A percentile compares a stretch with the other conserved stretches of the same genome.
Conservation (phyloP, 352 stramenopile species). For the Globisporangium polare region DNA sequence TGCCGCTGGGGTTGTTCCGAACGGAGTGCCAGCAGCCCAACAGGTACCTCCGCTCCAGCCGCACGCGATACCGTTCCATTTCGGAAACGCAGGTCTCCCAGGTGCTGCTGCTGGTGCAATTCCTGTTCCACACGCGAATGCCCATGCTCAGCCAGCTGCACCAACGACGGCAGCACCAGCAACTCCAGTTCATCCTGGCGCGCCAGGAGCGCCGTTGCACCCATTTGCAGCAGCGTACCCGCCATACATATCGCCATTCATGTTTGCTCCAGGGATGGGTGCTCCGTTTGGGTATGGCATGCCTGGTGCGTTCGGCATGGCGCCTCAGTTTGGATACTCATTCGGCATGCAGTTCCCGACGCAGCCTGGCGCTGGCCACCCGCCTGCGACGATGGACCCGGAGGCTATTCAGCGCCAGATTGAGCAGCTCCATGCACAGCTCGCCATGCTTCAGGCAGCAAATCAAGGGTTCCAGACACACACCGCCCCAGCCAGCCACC, state of each 20-base stretch:
- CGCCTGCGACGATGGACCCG: constrained; percentile 31
- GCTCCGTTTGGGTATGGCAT: constrained; percentile 53
- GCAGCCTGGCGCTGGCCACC: constrained; percentile 18
- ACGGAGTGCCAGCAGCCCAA: constrained; percentile 2
- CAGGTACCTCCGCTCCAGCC: constrained; percentile 10
- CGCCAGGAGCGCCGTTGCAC: constrained; percentile 11
- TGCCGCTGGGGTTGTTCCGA: constrained; percentile 15
- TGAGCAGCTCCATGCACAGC: constrained; percentile 42
- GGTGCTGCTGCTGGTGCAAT: constrained; percentile 5
- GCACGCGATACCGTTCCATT: constrained; percentile 17
- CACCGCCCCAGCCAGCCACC: constrained; percentile 11
- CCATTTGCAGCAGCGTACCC: constrained; percentile 41
- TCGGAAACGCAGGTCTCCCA: constrained; percentile 21
- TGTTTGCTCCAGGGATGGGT: constrained; percentile 47
- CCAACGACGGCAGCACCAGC: constrained; percentile 10
- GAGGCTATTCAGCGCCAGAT: constrained; percentile 52
- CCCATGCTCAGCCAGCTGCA: constrained; percentile 9
- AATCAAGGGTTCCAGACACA: constrained; percentile 8
- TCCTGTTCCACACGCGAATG: constrained; percentile 6
- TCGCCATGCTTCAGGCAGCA: constrained; percentile 41
- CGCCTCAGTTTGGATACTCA: constrained; percentile 36
- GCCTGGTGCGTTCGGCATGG: constrained; percentile 50
- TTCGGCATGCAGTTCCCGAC: constrained; percentile 33
- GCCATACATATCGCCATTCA: constrained; percentile 54
- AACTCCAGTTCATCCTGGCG: constrained; percentile 8